These are phyloP conservation scores for Kurtzmaniella quercitrusa DNA, from an alignment of 1,139 yeast species.

Conservation along the genomic window DNA sequence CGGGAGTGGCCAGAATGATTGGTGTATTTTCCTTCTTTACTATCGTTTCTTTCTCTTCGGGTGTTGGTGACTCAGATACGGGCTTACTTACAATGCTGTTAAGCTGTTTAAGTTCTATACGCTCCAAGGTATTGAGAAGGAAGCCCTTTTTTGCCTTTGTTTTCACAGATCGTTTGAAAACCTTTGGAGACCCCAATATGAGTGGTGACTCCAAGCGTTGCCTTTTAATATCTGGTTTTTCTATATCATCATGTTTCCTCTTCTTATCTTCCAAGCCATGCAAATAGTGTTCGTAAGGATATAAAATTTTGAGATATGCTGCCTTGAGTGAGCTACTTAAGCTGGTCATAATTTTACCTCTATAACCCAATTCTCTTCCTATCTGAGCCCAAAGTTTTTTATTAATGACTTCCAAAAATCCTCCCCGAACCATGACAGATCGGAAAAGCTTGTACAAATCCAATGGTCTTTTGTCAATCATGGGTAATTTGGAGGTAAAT, in stretches of 20 bases:
- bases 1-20: background rate
- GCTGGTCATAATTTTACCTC: slow-evolving; percentile 67
- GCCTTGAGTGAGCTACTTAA: slow-evolving; percentile 64
- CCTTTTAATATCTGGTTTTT: background rate
- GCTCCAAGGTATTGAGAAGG: slow-evolving; percentile 38
- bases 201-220: slow-evolving; percentile 17
- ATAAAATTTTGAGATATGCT: slow-evolving; percentile 42
- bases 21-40: background rate
- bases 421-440: slow-evolving; percentile 55
- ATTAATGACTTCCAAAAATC: slow-evolving; percentile 50
- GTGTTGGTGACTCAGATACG: slow-evolving; percentile 6
- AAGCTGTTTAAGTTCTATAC: slow-evolving; percentile 32
- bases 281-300: slow-evolving; percentile 29
- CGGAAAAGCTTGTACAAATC: slow-evolving; percentile 51
- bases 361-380: slow-evolving; percentile 74
- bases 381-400: slow-evolving; percentile 61
- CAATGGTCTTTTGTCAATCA: slow-evolving; percentile 53
- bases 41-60: background rate
- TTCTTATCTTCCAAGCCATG: slow-evolving; percentile 11
- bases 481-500: slow-evolving; percentile 33
- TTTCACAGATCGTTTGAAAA: slow-evolving; percentile 42
- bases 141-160: slow-evolving; percentile 48
- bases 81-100: slow-evolving; percentile 14
- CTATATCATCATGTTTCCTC: background rate
- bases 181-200: slow-evolving; percentile 45